Evolutionary conservation across 768 basidiomycete species (phyloP).

Genomic region (Mrakia frigida): DNA sequence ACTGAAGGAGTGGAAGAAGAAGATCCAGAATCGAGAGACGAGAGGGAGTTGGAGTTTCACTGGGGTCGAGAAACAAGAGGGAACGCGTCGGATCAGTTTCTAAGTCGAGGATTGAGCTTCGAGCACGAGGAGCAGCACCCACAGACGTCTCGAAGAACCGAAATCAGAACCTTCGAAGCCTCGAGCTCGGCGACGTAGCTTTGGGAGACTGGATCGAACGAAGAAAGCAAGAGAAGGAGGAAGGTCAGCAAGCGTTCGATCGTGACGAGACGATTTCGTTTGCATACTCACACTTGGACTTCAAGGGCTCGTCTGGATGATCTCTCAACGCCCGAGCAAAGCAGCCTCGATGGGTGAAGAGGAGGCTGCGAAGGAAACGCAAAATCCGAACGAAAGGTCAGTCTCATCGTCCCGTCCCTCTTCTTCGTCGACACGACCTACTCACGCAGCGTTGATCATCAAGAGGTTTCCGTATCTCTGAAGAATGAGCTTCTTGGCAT

Average conservation of each 20-base stretch:
- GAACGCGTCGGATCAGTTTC: background rate
- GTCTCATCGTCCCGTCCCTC: background rate
- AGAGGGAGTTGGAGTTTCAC: constrained; percentile 21
- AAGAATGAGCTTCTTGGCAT: constrained; percentile 27
- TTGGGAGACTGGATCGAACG: background rate
- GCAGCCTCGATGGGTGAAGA: constrained; percentile 29
- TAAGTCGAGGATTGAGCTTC: background rate
- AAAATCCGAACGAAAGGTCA: background rate
- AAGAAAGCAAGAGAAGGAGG: background rate
- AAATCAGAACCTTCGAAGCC: constrained; percentile 15
- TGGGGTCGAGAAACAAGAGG: background rate
- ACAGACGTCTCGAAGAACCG: constrained; percentile 16
- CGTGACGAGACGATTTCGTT: too few species aligned
- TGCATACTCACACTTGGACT: background rate
- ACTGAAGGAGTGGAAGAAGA: constrained; percentile 23
- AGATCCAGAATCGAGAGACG: constrained; percentile 27
- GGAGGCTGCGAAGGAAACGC: background rate
- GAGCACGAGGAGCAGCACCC: background rate
- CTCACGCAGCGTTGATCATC: constrained; percentile 25
- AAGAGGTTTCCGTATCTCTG: constrained; percentile 26
- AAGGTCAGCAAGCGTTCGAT: constrained; percentile 5
- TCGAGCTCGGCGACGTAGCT: constrained; percentile 26
- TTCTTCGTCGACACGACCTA: too few species aligned
- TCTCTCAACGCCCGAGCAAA: constrained; percentile 30
- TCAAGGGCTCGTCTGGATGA: constrained; percentile 26